These are phyloP conservation scores for Kodamaea arcana DNA, from an alignment of 1,139 yeast species.

Conservation along the genomic window DNA sequence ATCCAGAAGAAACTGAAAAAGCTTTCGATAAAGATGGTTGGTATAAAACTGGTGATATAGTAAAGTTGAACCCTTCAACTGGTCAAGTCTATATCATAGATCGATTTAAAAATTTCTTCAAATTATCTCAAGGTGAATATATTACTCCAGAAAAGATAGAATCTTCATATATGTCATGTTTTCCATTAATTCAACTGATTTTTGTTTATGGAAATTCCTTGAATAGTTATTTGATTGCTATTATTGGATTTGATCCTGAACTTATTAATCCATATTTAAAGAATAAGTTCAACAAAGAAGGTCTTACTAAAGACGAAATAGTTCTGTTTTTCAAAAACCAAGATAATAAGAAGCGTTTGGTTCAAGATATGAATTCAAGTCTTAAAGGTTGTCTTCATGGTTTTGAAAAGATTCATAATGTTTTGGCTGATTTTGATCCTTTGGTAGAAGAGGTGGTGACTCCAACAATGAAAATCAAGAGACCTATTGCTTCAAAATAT, in stretches of 20 bases:
- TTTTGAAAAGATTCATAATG: constrained; percentile 65
- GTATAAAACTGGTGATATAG: constrained; percentile 78
- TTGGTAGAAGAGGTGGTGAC: constrained; percentile 62
- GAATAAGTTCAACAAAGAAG: constrained; percentile 13
- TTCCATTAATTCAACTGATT: constrained; percentile 51
- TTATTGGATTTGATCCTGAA: constrained; percentile 50
- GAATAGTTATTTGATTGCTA: constrained; percentile 17
- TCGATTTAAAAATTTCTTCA: constrained; percentile 77
- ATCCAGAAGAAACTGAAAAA: constrained; percentile 36
- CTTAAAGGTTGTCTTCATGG: constrained; percentile 27
- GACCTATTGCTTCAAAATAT: constrained; percentile 53
- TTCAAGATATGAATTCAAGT: constrained; percentile 24
- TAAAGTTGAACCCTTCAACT: constrained; percentile 41
- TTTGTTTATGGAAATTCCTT: constrained; percentile 37
- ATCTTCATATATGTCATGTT: constrained; percentile 53
- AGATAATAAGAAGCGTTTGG: constrained; percentile 24
- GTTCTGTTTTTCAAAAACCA: constrained; percentile 24
- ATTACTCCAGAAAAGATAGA: constrained; percentile 78
- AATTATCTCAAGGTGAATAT: constrained; percentile 78
- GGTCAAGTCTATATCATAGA: constrained; percentile 57
- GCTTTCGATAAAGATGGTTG: constrained; percentile 34
- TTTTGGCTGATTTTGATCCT: constrained; percentile 60
- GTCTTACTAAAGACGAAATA: constrained; percentile 21
- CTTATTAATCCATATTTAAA: constrained; percentile 8
- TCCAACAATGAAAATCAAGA: constrained; percentile 71